Conservation (phyloP, 345 rosid genomes). For the Populus tremula region DNA sequence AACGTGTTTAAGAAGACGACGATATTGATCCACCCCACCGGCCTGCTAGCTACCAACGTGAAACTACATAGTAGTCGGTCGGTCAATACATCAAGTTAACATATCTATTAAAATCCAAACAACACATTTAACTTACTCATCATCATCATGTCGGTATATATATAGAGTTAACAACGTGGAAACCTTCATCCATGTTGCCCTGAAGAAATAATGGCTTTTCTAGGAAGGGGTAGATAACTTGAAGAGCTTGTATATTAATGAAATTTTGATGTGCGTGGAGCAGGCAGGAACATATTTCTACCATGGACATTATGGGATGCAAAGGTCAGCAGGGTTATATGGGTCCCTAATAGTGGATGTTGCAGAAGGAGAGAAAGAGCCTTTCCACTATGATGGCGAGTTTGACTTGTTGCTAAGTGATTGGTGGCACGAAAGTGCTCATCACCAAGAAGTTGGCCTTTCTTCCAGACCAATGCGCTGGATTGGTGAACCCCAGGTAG, state of each 20-base stretch:
- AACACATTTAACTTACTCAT: no score
- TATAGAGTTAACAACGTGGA: no score
- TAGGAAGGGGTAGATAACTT: neutral
- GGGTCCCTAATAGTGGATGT: constrained; percentile 61
- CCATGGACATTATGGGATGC: constrained; percentile 89
- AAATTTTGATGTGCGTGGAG: constrained; percentile 2
- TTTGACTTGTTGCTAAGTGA: constrained; percentile 62
- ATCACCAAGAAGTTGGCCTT: constrained; percentile 69
- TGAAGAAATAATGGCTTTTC: no score
- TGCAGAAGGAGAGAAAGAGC: constrained; percentile 50
- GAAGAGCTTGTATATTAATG: neutral
- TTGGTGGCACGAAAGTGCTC: constrained; percentile 71
- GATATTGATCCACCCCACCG: no score
- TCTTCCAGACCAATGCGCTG: constrained; percentile 65
- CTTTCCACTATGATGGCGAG: constrained; percentile 68
- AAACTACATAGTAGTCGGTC: no score
- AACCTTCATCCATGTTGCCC: no score
- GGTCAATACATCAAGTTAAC: no score
- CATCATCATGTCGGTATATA: no score
- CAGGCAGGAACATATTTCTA: constrained; percentile 84
- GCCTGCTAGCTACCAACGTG: no score
- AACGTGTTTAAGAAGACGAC: no score
- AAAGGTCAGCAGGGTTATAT: constrained; percentile 74
- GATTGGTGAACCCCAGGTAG: constrained; percentile 85
- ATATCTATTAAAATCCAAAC: no score